phyloP scores from a whole-genome alignment of 2,329 filamentous ascomycete species.

The Leptographium radiaticola region DNA sequence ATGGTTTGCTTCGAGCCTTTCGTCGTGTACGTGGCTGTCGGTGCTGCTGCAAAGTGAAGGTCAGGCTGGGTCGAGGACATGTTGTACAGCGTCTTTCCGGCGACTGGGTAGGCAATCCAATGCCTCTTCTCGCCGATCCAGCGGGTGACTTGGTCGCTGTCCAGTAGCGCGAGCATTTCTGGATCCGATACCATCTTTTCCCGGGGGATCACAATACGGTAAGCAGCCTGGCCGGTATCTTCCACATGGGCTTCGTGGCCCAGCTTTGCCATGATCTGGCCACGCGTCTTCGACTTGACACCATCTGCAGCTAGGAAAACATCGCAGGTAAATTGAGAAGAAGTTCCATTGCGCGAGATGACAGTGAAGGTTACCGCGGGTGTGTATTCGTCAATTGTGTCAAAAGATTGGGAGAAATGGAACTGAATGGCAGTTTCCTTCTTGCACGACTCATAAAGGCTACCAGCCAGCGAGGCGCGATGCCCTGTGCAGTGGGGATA shows the following conservation, averaged over 20 bases:
- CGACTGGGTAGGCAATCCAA: constrained; percentile 66
- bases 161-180: constrained; percentile 51
- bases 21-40: constrained; percentile 48
- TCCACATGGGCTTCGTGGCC: constrained; percentile 40
- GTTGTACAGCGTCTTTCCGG: constrained; percentile 52
- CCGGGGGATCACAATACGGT: constrained; percentile 63
- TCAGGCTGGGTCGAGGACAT: constrained; percentile 51
- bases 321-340: constrained; percentile 31
- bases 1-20: constrained; percentile 46
- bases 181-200: constrained; percentile 53
- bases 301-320: constrained; percentile 41
- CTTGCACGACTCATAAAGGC: constrained; percentile 57
- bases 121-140: constrained; percentile 68
- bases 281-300: constrained; percentile 37
- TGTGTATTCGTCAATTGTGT: constrained; percentile 42
- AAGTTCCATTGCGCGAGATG: not conserved
- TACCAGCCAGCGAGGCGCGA: constrained; percentile 55
- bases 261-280: constrained; percentile 40
- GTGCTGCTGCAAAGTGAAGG: constrained; percentile 42
- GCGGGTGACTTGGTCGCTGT: constrained; percentile 53
- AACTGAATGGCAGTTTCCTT: constrained; percentile 50
- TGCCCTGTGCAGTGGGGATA: constrained; percentile 75
- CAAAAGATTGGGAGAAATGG: constrained; percentile 47
- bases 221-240: constrained; percentile 64
- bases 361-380: constrained; percentile 18